Conservation (phyloP, 345 rosid genomes). For the Melaleuca quinquenervia region DNA sequence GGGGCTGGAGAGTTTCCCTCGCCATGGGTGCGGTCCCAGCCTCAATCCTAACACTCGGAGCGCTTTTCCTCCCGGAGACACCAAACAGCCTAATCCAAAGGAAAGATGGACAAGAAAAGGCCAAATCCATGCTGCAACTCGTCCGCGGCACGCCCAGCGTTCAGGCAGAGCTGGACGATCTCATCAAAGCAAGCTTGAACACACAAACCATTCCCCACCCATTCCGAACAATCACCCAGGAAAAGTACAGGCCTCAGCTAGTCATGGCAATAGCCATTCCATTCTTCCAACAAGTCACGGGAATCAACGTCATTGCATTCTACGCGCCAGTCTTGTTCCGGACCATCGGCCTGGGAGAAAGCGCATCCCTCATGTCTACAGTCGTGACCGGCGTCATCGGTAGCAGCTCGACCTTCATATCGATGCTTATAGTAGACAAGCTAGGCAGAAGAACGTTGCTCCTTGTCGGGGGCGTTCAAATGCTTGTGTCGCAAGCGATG, state of each 20-base stretch:
- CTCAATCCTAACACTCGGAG: conserved; percentile 41
- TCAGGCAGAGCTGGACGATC: conserved; percentile 50
- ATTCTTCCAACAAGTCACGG: conserved; percentile 66
- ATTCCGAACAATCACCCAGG: conserved; percentile 26
- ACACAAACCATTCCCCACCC: conserved; percentile 18
- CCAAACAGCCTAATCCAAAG: conserved; percentile 60
- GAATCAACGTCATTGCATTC: conserved; percentile 60
- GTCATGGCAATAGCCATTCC: conserved; percentile 67
- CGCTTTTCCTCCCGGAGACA: conserved; percentile 62
- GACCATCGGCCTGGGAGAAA: conserved; percentile 57
- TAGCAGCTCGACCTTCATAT: conserved; percentile 19
- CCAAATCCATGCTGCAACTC: conserved; percentile 34
- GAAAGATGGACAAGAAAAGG: conserved; percentile 10
- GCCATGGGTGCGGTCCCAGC: conserved; percentile 66
- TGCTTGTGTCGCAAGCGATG: conserved; percentile 43
- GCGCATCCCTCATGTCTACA: conserved; percentile 45
- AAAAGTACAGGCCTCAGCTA: conserved; percentile 53
- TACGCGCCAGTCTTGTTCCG: conserved; percentile 63
- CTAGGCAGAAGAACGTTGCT: conserved; percentile 42
- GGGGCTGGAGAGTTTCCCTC: conserved; percentile 74
- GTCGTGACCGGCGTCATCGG: conserved; percentile 44
- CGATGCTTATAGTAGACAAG: conserved; percentile 54
- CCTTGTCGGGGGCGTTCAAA: conserved; percentile 43
- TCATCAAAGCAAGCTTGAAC: conserved; percentile 27
- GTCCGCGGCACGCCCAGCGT: conserved; percentile 50